These are phyloP conservation scores for Dothideomycetes sp. DNA, from an alignment of 2,329 filamentous ascomycete species.

Conservation along the genomic window DNA sequence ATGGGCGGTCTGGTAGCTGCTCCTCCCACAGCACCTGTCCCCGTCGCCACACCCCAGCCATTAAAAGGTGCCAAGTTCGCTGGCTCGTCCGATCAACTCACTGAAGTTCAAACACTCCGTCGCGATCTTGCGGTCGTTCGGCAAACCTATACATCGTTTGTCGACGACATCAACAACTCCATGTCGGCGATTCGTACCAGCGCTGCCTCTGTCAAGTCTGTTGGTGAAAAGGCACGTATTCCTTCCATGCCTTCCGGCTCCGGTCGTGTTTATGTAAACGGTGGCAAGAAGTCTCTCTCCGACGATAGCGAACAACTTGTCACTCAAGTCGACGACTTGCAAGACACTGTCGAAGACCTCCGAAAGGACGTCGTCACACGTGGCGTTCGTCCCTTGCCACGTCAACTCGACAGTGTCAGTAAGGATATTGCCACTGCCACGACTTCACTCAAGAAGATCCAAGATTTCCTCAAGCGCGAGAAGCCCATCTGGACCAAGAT, in stretches of 20 bases:
- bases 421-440: conserved; percentile 77
- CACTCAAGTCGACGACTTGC: conserved; percentile 88
- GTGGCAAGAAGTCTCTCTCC: conserved; percentile 77
- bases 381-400: conserved; percentile 80
- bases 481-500: conserved; percentile 98
- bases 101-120: conserved; percentile 71
- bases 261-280: conserved; percentile 77
- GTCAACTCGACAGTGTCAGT: conserved; percentile 79
- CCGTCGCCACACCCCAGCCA: conserved; percentile 19
- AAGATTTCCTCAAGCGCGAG: conserved; percentile 82
- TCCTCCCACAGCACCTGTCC: conserved; percentile 24
- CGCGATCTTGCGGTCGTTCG: conserved; percentile 84
- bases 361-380: conserved; percentile 93
- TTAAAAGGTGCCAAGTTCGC: conserved; percentile 18
- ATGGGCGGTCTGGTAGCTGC: conserved; percentile 58
- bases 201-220: conserved; percentile 69
- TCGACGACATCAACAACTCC: conserved; percentile 75
- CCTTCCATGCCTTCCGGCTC: conserved; percentile 64
- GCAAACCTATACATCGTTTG: conserved; percentile 87
- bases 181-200: conserved; percentile 79
- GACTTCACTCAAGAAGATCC: conserved; percentile 85
- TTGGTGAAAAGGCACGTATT: conserved; percentile 60
- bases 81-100: conserved; percentile 52
- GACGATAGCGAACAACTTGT: conserved; percentile 86
- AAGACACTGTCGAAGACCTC: conserved; percentile 91